Conservation (phyloP, 208 protist genomes). For the Phytomonas francai region DNA sequence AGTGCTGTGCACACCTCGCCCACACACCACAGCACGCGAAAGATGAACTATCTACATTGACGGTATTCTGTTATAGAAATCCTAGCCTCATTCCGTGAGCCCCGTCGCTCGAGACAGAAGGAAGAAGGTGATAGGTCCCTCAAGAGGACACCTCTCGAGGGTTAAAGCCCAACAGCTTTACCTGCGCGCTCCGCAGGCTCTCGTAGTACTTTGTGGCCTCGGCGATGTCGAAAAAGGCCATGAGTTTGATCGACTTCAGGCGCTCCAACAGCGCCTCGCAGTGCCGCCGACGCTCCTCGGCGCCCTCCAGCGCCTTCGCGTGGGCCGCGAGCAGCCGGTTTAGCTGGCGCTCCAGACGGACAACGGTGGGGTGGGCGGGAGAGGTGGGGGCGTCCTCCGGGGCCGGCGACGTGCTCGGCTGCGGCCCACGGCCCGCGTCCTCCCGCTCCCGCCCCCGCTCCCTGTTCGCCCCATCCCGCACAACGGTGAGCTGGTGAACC, state of each 20-base stretch:
- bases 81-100: too few relatives aligned
- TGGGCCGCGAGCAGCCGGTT: conserved; percentile 57
- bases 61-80: too few relatives aligned
- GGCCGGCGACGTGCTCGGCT: neutral
- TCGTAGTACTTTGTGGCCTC: conserved; percentile 59
- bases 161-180: conserved; percentile 22
- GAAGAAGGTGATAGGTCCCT: too few relatives aligned
- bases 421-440: neutral
- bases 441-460: neutral
- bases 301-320: conserved; percentile 37
- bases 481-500: conserved; percentile 17
- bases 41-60: too few relatives aligned
- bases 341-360: conserved; percentile 45
- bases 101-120: too few relatives aligned
- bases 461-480: conserved; percentile 15
- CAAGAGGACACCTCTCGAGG: too few relatives aligned
- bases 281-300: conserved; percentile 30
- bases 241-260: conserved; percentile 47
- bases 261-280: conserved; percentile 45
- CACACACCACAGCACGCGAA: too few relatives aligned
- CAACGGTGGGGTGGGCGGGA: conserved; percentile 29
- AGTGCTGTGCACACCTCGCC: too few relatives aligned
- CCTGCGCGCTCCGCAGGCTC: conserved; percentile 40
- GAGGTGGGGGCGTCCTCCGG: neutral
- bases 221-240: conserved; percentile 52